Conservation (phyloP, 768 basidiomycete genomes). For the Melanogaster broomeanus region DNA sequence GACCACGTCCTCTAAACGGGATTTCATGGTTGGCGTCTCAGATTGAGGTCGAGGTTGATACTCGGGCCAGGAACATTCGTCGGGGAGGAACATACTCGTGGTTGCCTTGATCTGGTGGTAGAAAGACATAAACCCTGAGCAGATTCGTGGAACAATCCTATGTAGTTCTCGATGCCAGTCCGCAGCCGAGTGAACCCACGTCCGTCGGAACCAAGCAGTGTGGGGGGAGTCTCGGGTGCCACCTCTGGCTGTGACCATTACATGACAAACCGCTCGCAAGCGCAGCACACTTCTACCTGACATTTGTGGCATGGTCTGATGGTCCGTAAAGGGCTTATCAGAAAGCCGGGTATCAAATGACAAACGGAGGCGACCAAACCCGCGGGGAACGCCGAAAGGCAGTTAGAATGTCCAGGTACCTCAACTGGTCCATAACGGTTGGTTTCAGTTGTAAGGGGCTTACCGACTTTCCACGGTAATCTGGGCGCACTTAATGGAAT, state of each 20-base stretch:
- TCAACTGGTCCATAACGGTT: slow-evolving; percentile 15
- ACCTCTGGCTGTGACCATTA: not conserved
- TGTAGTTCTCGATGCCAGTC: slow-evolving; percentile 21
- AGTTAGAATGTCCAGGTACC: slow-evolving; percentile 45
- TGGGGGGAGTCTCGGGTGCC: not conserved
- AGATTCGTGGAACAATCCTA: slow-evolving; percentile 2
- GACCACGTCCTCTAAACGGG: slow-evolving; percentile 35
- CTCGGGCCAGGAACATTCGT: slow-evolving; percentile 11
- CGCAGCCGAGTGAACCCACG: slow-evolving; percentile 39
- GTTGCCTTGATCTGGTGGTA: not conserved
- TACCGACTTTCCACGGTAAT: slow-evolving; percentile 40
- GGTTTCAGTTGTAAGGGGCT: slow-evolving; percentile 27
- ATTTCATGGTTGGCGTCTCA: slow-evolving; percentile 1
- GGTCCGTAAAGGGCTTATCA: slow-evolving; percentile 25
- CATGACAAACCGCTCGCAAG: slow-evolving; percentile 15
- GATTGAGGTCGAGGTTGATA: not conserved
- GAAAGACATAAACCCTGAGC: not conserved
- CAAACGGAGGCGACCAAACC: slow-evolving; percentile 32
- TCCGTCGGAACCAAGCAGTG: slow-evolving; percentile 31
- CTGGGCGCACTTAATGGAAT: slow-evolving; percentile 15
- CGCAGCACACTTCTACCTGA: slow-evolving; percentile 34
- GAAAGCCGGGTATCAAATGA: slow-evolving; percentile 18
- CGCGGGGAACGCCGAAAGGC: slow-evolving; percentile 42
- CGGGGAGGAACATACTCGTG: slow-evolving; percentile 13
- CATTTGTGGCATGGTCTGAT: slow-evolving; percentile 39